phyloP scores from a whole-genome alignment of 352 stramenopile species.

The Phytophthora crassamura region DNA sequence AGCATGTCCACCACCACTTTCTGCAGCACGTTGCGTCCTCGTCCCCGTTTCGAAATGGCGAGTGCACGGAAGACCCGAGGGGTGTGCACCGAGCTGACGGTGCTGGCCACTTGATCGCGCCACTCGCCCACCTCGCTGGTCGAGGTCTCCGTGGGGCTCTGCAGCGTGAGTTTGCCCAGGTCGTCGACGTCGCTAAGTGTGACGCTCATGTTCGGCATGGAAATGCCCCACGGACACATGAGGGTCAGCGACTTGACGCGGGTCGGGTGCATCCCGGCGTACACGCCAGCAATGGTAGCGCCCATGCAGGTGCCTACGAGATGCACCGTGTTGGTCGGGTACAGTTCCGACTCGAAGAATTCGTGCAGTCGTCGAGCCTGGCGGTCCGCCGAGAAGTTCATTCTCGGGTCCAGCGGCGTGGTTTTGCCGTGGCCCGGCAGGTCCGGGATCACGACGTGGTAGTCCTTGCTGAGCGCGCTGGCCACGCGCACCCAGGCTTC shows the following conservation, averaged over 20 bases:
- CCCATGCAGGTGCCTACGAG: conserved; percentile 77
- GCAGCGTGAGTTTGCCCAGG: conserved; percentile 55
- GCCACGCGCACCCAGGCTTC: conserved; percentile 66
- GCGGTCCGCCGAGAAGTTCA: conserved; percentile 56
- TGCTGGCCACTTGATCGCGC: conserved; percentile 19
- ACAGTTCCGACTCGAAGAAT: conserved; percentile 63
- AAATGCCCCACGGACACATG: conserved; percentile 72
- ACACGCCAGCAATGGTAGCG: conserved; percentile 71
- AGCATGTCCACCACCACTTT: conserved; percentile 70
- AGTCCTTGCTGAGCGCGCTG: conserved; percentile 47
- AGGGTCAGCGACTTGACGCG: conserved; percentile 66
- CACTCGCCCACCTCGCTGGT: conserved; percentile 44
- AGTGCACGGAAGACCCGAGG: conserved; percentile 38
- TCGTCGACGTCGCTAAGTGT: conserved; percentile 57
- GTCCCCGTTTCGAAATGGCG: conserved; percentile 30
- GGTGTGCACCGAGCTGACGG: conserved; percentile 36
- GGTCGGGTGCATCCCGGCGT: conserved; percentile 65
- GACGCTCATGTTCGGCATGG: conserved; percentile 65
- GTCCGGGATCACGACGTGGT: conserved; percentile 65
- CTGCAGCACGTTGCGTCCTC: conserved; percentile 46
- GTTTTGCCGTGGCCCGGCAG: conserved; percentile 69
- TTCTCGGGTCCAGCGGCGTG: conserved; percentile 44
- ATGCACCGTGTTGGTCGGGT: conserved; percentile 63
- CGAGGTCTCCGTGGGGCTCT: conserved; percentile 58
- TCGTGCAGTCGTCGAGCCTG: conserved; percentile 62